Evolutionary conservation across 192 early-diverging fungal species (phyloP).

Genomic region (Thamnidium elegans): DNA sequence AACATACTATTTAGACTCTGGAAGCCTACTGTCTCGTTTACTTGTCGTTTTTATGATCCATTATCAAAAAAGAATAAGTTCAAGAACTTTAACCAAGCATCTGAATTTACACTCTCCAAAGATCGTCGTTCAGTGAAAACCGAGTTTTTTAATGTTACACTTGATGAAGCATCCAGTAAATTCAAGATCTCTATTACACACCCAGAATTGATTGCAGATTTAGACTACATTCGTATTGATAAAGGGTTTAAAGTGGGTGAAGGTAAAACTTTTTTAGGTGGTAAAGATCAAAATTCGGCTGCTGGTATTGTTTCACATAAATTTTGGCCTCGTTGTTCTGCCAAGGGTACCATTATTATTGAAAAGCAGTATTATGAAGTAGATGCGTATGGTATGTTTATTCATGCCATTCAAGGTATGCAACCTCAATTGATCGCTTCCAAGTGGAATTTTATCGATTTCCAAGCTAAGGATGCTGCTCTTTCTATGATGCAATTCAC

Average conservation of each 20-base stretch:
- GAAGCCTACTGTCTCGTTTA: conserved; percentile 69
- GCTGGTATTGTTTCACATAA: conserved; percentile 68
- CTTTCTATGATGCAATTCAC: conserved; percentile 74
- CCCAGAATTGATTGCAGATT: conserved; percentile 61
- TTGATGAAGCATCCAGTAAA: conserved; percentile 43
- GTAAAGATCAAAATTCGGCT: conserved; percentile 39
- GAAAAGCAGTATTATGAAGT: conserved; percentile 63
- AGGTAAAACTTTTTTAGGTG: conserved; percentile 73
- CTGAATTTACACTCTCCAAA: conserved; percentile 65
- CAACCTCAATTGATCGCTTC: conserved; percentile 79
- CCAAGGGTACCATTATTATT: conserved; percentile 69
- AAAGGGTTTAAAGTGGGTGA: conserved; percentile 80
- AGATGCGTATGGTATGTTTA: conserved; percentile 69
- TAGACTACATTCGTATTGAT: conserved; percentile 65
- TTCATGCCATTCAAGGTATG: conserved; percentile 82
- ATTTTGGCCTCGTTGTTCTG: conserved; percentile 79
- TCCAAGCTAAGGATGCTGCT: conserved; percentile 65
- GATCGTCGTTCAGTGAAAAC: conserved; percentile 75
- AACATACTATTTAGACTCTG: conserved; percentile 25
- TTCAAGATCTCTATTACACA: conserved; percentile 55
- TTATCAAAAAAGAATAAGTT: conserved; percentile 67
- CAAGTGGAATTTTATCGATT: conserved; percentile 83
- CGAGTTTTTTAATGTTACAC: conserved; percentile 68
- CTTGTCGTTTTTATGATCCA: conserved; percentile 66
- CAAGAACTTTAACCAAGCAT: conserved; percentile 65